Evolutionary conservation across 805 yeast genomes (phyloP), one percentile per base, ranked within the genome.

Genomic region (Candida krabiensis): DNA sequence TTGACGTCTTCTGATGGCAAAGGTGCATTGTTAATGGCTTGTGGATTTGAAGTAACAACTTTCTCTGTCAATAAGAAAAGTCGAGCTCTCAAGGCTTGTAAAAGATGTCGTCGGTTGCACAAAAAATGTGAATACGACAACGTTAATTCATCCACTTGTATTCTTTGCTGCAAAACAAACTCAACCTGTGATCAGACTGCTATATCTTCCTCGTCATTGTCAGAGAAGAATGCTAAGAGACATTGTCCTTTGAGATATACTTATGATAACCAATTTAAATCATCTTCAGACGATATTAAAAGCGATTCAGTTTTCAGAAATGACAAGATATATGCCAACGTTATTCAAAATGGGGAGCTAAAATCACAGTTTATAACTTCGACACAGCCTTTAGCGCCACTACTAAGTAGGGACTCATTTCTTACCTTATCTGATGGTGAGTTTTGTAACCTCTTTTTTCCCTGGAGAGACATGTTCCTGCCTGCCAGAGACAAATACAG

Each of bases 351-450:
- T 25, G 47, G 52, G 14, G 47, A 47, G 5, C 35, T 40, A 12
- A 44, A 47, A 19, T 48, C 57, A 13, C 65, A 60, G 30, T 60
- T 56, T 37, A 56, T 59, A 5, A 52, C 56, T 21, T 52, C 64
- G 1, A 52, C 61, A 3, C 64, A 60, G 35, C 64, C 65, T 8
- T 38, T 60, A 30, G 61, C 65, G 4, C 62, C 59, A 26, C 44
- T 60, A 11, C 44, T 60, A 21, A 55, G 61, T 24, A 43, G 58
- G 36, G 64, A 59, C 35, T 52, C 64, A 4, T 53, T 59, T 37
- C 34, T 60, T 15, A 50, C 63, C 12, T 45, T 59, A 16, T 53
- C 58, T n/a, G 53, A 52, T 27, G 64, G 62, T 1, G 61, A 60
- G 12, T 43, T 52, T 17, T 53, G 55, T 32, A 55, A 60, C 16